Evolutionary conservation across 352 stramenopile species (phyloP).

Genomic region (Thalassiosira sp.): DNA sequence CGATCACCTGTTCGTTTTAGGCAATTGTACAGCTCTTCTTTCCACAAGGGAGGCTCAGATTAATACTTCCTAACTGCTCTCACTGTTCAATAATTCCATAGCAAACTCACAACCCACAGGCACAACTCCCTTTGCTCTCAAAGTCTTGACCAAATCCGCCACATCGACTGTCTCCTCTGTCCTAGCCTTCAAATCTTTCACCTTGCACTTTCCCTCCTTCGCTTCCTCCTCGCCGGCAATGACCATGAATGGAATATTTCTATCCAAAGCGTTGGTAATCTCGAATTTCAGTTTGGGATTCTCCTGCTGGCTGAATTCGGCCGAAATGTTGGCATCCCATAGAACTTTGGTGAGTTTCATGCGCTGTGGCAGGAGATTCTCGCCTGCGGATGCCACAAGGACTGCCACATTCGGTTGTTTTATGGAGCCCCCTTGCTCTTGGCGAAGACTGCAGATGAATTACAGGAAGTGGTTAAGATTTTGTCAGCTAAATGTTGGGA

Average conservation of each 20-base stretch:
- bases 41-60: no score
- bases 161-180: constrained; percentile 83
- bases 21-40: background rate
- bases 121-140: constrained; percentile 79
- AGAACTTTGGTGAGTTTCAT: constrained; percentile 82
- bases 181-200: constrained; percentile 94
- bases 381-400: constrained; percentile 91
- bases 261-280: constrained; percentile 91
- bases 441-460: constrained; percentile 48
- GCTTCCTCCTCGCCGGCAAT: constrained; percentile 96
- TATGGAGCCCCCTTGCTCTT: constrained; percentile 84
- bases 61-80: background rate
- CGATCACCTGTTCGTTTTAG: no score
- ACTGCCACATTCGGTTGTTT: constrained; percentile 86
- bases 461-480: background rate
- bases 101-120: constrained; percentile 68
- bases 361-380: constrained; percentile 71
- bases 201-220: constrained; percentile 91
- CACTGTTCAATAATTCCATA: constrained; percentile 46
- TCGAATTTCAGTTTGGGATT: constrained; percentile 98
- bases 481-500: background rate
- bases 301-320: constrained; percentile 93
- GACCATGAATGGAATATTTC: constrained; percentile 95
- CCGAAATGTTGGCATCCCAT: constrained; percentile 90
- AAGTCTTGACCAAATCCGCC: constrained; percentile 58